phyloP scores from a whole-genome alignment of 306 rosid species.

The Urtica urens region DNA sequence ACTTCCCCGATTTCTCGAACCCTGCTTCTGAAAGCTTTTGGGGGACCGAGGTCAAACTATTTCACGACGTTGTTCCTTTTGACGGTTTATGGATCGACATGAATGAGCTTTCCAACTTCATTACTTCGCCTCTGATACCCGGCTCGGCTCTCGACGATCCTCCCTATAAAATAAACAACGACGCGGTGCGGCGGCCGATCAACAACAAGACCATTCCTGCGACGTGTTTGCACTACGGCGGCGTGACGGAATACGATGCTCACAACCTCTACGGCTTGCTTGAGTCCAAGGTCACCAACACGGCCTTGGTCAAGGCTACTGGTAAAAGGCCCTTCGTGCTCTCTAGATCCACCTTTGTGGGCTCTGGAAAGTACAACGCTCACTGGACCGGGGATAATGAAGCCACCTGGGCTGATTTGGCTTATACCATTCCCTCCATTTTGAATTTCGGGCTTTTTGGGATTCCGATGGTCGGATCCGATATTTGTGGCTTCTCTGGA shows the following conservation, averaged over 20 bases:
- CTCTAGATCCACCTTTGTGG: slow-evolving; percentile 69
- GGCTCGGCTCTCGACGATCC: slow-evolving; percentile 63
- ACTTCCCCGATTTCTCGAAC: slow-evolving; percentile 66
- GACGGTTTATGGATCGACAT: slow-evolving; percentile 91
- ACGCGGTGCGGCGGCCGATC: slow-evolving; percentile 29
- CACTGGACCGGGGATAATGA: slow-evolving; percentile 96
- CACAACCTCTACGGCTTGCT: slow-evolving; percentile 75
- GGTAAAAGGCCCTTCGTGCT: slow-evolving; percentile 84
- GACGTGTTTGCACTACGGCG: slow-evolving; percentile 48
- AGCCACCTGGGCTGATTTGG: slow-evolving; percentile 80
- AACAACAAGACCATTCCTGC: slow-evolving; percentile 46
- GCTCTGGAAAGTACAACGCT: slow-evolving; percentile 82
- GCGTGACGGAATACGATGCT: slow-evolving; percentile 56
- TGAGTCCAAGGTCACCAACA: slow-evolving; percentile 53
- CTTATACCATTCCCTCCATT: slow-evolving; percentile 54
- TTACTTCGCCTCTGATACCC: slow-evolving; percentile 37
- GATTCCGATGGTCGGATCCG: slow-evolving; percentile 92
- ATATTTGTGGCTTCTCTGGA: slow-evolving; percentile 67
- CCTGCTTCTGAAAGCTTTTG: slow-evolving; percentile 42
- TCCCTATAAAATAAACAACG: slow-evolving; percentile 58
- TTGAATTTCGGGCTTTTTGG: slow-evolving; percentile 70
- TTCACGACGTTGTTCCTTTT: slow-evolving; percentile 41
- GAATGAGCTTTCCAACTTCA: slow-evolving; percentile 75
- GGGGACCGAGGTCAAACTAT: slow-evolving; percentile 57
- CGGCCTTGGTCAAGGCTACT: slow-evolving; percentile 37